These are phyloP conservation scores for Fusarium sp. DNA, from an alignment of 2,329 filamentous ascomycete genomes.

Conservation along the genomic window DNA sequence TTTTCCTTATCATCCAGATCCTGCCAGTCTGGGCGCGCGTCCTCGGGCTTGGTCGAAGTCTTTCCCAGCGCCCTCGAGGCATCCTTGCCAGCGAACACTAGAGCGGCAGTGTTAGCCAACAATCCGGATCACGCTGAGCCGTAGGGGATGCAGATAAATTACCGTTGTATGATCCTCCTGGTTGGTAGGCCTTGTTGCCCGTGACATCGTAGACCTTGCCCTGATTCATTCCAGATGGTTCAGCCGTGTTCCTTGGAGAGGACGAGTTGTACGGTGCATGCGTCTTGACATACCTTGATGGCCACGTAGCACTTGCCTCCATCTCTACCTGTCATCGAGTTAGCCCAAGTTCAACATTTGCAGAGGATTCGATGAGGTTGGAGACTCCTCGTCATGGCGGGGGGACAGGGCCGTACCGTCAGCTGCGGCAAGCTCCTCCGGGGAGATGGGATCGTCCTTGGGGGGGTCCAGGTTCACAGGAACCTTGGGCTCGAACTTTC, in stretches of 20 bases:
- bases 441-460: conserved; percentile 85
- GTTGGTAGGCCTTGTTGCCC: conserved; percentile 84
- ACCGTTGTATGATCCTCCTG: conserved; percentile 87
- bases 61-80: conserved; percentile 89
- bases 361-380: not conserved
- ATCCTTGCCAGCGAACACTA: conserved; percentile 96
- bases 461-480: conserved; percentile 80
- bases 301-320: conserved; percentile 72
- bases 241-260: conserved; percentile 13
- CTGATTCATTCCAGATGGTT: conserved; percentile 53
- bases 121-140: not conserved
- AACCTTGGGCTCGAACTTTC: conserved; percentile 79
- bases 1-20: conserved; percentile 86
- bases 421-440: conserved; percentile 79
- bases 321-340: conserved; percentile 62
- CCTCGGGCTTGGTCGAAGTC: conserved; percentile 84
- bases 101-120: conserved; percentile 16
- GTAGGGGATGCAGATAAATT: conserved; percentile 46
- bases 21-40: conserved; percentile 82
- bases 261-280: conserved; percentile 11
- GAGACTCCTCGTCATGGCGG: not conserved
- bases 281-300: conserved; percentile 63
- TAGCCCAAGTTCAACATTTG: conserved; percentile 22
- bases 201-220: conserved; percentile 95
- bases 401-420: conserved; percentile 69